Evolutionary conservation across 148 eudicot genomes (phyloP).

Genomic region (Salicornia ramosissima): DNA sequence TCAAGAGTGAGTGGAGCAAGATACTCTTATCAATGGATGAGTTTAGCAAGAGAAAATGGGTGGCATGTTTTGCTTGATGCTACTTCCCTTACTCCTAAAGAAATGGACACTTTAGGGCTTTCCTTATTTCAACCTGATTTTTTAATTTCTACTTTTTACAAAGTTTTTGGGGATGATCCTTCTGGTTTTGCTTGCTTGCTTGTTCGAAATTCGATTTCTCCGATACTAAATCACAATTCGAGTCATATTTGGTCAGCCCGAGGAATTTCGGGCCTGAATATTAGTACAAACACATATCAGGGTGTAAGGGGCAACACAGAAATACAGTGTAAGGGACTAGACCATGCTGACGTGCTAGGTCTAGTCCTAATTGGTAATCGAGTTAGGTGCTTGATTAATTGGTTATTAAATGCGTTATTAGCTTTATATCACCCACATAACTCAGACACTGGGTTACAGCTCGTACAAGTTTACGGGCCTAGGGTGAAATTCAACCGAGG

Average conservation of each 20-base stretch:
- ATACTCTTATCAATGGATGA: slow-evolving; percentile 70
- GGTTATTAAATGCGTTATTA: slow-evolving; percentile 57
- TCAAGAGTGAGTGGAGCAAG: slow-evolving; percentile 57
- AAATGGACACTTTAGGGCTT: slow-evolving; percentile 75
- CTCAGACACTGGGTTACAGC: slow-evolving; percentile 34
- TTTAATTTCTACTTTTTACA: slow-evolving; percentile 54
- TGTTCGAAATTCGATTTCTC: slow-evolving; percentile 43
- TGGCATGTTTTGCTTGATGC: slow-evolving; percentile 79
- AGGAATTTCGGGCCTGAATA: slow-evolving; percentile 35
- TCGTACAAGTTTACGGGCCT: slow-evolving; percentile 61
- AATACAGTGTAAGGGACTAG: slow-evolving; percentile 50
- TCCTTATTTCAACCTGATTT: slow-evolving; percentile 67
- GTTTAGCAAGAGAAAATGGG: slow-evolving; percentile 59
- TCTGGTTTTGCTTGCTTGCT: slow-evolving; percentile 66
- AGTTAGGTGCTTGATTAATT: slow-evolving; percentile 49
- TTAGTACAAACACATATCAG: no score
- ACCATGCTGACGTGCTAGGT: slow-evolving; percentile 65
- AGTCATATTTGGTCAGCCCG: slow-evolving; percentile 16
- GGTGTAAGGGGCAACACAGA: no score
- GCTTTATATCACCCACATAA: slow-evolving; percentile 54
- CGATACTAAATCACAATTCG: slow-evolving; percentile 23
- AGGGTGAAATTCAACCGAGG: slow-evolving; percentile 47
- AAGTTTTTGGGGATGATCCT: slow-evolving; percentile 64
- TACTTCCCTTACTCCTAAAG: slow-evolving; percentile 52
- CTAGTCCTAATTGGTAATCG: slow-evolving; percentile 50